Percentiles rank a stretch among this genome's conserved stretches.
Conservation (phyloP, 2,329 filamentous ascomycete species). For the Hymenoscyphus infarciens region DNA sequence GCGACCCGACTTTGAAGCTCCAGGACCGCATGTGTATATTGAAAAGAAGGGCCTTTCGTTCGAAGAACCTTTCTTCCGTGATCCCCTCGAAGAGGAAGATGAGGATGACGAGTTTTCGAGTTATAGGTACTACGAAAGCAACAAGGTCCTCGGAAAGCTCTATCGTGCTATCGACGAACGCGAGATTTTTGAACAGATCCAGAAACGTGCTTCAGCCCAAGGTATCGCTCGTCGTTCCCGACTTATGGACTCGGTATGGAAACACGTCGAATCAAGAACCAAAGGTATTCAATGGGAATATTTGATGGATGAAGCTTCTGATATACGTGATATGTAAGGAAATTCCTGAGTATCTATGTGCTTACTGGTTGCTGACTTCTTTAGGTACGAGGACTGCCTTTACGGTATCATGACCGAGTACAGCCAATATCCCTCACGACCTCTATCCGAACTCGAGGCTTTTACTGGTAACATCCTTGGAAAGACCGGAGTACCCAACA, state of each 20-base stretch:
- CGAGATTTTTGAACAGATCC: conserved; percentile 48
- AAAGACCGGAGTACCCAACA: conserved; percentile 40
- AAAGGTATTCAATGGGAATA: conserved; percentile 39
- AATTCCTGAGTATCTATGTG: not conserved
- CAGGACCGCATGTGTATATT: conserved; percentile 42
- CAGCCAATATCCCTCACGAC: conserved; percentile 39
- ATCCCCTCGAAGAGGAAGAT: conserved; percentile 39
- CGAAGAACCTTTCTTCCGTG: conserved; percentile 1
- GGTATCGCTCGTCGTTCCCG: conserved; percentile 12
- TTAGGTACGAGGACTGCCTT: conserved; percentile 51
- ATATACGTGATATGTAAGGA: conserved; percentile 45
- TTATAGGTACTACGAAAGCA: conserved; percentile 60
- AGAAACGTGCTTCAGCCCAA: conserved; percentile 18
- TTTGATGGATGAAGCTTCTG: conserved; percentile 36
- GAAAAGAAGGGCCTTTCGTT: conserved; percentile 35
- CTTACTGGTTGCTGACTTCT: not conserved
- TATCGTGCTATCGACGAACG: conserved; percentile 72
- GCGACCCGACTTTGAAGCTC: conserved; percentile 53
- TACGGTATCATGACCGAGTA: conserved; percentile 45
- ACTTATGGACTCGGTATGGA: conserved; percentile 36
- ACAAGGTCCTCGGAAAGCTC: conserved; percentile 65
- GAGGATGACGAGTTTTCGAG: conserved; percentile 47
- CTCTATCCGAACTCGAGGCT: conserved; percentile 50
- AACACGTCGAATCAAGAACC: conserved; percentile 38
- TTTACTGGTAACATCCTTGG: conserved; percentile 57